A percentile compares a stretch with the other conserved stretches of the same genome.
Conservation (phyloP, 2,329 filamentous ascomycete genomes). For the Fusarium sp. region DNA sequence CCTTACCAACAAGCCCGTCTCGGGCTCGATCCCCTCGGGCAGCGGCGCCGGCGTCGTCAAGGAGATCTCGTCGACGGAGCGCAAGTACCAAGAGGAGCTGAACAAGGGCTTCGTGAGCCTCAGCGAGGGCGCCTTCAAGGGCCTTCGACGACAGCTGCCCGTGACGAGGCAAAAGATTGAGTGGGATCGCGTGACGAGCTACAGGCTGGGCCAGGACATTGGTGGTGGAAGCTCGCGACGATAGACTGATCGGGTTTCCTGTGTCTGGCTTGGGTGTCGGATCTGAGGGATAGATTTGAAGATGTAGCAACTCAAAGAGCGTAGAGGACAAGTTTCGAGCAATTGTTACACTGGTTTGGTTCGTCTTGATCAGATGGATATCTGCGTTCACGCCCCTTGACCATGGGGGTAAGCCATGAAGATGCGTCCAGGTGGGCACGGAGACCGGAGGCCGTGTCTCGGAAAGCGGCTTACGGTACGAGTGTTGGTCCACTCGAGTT, state of each 20-base stretch:
- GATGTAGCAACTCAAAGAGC: conserved; percentile 2
- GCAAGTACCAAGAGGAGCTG: conserved; percentile 95
- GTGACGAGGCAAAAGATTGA: conserved; percentile 99
- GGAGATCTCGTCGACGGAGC: conserved; percentile 84
- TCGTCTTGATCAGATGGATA: neutral
- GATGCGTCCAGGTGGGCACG: neutral
- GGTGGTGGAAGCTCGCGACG: conserved; percentile 70
- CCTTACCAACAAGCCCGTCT: conserved; percentile 84
- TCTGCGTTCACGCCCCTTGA: neutral
- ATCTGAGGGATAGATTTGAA: conserved; percentile 29
- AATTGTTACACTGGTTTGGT: neutral
- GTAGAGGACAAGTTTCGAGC: conserved; percentile 19
- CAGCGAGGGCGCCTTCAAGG: conserved; percentile 96
- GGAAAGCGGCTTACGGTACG: neutral
- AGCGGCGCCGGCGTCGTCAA: conserved; percentile 77
- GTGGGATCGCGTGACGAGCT: conserved; percentile 98
- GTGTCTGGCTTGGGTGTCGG: conserved; percentile 6
- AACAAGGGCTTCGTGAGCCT: conserved; percentile 90
- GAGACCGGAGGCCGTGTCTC: neutral
- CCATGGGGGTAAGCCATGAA: neutral
- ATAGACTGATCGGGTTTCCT: conserved; percentile 34
- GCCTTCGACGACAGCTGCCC: conserved; percentile 88
- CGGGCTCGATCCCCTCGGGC: conserved; percentile 69
- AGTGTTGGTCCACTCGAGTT: neutral
- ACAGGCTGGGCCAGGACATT: conserved; percentile 86